A percentile compares a stretch with the other conserved stretches of the same genome.
Evolutionary conservation across 2,329 filamentous ascomycete genomes (phyloP).

Genomic region (Fusarium concolor): DNA sequence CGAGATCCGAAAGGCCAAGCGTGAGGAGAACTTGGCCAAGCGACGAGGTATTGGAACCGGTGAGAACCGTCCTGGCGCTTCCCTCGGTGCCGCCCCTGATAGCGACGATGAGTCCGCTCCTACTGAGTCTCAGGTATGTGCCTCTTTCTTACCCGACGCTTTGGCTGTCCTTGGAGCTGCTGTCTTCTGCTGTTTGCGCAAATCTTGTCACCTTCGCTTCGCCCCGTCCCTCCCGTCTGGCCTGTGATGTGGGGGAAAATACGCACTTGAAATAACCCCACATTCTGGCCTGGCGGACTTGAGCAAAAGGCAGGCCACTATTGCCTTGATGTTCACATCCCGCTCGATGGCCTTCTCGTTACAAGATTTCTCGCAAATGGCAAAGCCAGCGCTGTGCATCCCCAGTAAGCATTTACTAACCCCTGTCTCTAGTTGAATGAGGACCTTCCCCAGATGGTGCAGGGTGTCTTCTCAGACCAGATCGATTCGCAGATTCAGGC

Average conservation of each 20-base stretch:
- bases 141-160: slow-evolving; percentile 24
- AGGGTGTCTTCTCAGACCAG: slow-evolving; percentile 97
- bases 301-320: slow-evolving; percentile 22
- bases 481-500: slow-evolving; percentile 98
- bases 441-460: slow-evolving; percentile 97
- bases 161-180: slow-evolving; percentile 6
- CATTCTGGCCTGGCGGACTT: slow-evolving; percentile 42
- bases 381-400: background rate
- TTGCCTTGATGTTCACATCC: slow-evolving; percentile 19
- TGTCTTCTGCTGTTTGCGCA: slow-evolving; percentile 8
- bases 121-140: slow-evolving; percentile 90
- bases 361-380: slow-evolving; percentile 1
- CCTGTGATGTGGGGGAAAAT: slow-evolving; percentile 50
- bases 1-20: slow-evolving; percentile 98
- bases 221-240: slow-evolving; percentile 36
- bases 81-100: slow-evolving; percentile 88
- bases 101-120: slow-evolving; percentile 97
- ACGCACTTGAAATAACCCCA: slow-evolving; percentile 49
- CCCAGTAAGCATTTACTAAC: slow-evolving; percentile 35
- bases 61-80: slow-evolving; percentile 82
- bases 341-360: slow-evolving; percentile 14
- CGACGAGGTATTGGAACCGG: slow-evolving; percentile 90
- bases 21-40: slow-evolving; percentile 99
- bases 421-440: slow-evolving; percentile 80
- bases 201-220: slow-evolving; percentile 24